Base-by-base conservation (phyloP, 352 stramenopile species). In the Blastocystis sp. region DNA sequence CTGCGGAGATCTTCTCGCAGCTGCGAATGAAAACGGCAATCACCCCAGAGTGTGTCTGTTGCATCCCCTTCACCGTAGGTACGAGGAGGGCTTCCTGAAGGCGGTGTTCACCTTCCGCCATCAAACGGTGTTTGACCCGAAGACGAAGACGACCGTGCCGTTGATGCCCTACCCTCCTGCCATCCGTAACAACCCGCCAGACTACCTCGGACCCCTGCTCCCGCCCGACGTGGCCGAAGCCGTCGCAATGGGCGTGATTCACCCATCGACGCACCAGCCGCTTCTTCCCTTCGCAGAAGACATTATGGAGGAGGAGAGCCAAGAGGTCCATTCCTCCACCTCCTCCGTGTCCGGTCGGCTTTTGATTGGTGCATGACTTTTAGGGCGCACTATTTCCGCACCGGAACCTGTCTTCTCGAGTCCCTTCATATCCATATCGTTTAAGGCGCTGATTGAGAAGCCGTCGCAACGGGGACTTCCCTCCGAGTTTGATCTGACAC, bases 101-200 rank as follows among this genome's bases (percentile, higher is more conserved):
- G 89, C 93, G 2, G 91, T 95, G 62, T 88, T 95, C 48, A 96
- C 93, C 0, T 96, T 95, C 88, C 92, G 92, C 0, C 93, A 96
- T 70, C 93, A 96, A 38, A 91, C 95, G 11, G 92, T 96, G 1
- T 95, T 93, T 78, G 92, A 95, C 88, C 93, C 93, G 45, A 90
- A 91, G n/a, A 89, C 93, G 78, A 76, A 92, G 66, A 10, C 48
- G 7, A 53, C 86, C 43, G 81, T 89, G 28, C 76, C 60, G 23
- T 62, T 89, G 9, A 56, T 77, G 34, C 84, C 84, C 7, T 89
- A 77, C 34, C 21, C 80, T 11, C 48, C 60, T 0, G 2, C 61
- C 61, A 23, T 89, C 11, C 56, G 28, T 17, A 38, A 5, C 14
- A 52, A 69, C 40, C 61, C 41, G 40, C 65, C 56, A 4, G 56